Conservation (phyloP, 805 yeast species). For the Wickerhamiella kurtzmanii region DNA sequence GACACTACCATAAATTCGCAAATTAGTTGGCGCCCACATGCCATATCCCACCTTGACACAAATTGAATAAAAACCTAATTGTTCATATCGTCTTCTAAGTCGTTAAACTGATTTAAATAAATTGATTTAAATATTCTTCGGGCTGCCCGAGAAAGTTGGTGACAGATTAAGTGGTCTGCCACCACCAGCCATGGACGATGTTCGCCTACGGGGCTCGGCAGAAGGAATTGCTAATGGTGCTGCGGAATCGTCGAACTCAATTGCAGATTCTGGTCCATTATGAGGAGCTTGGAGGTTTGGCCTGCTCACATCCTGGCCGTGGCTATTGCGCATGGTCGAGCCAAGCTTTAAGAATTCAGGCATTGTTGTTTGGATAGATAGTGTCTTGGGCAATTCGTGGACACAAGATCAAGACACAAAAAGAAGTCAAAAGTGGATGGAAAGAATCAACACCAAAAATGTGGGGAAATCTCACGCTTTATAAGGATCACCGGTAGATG, state of each 20-base stretch:
- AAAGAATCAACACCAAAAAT: no score
- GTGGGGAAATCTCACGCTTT: neutral
- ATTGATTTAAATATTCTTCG: neutral
- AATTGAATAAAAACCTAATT: no score
- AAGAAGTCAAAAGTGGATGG: no score
- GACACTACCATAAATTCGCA: no score
- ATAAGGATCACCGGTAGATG: neutral
- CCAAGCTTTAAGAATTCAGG: slow-evolving; percentile 10
- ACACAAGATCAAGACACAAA: neutral
- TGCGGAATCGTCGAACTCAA: slow-evolving; percentile 2
- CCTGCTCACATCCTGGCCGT: slow-evolving; percentile 11
- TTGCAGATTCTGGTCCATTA: neutral
- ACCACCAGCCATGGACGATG: slow-evolving; percentile 18
- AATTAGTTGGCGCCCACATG: no score
- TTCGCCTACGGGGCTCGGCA: slow-evolving; percentile 8
- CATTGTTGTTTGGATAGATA: neutral
- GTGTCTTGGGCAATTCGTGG: no score
- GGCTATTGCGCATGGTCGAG: slow-evolving; percentile 12
- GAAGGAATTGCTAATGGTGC: neutral
- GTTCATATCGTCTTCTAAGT: no score
- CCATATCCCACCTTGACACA: no score
- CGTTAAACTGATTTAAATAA: no score
- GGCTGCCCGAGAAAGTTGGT: slow-evolving; percentile 4
- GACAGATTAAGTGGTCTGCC: slow-evolving; percentile 13
- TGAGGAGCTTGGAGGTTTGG: slow-evolving; percentile 5